Evolutionary conservation across 2,329 filamentous ascomycete genomes (phyloP), one percentile per base, ranked within the genome.

Genomic region (Endoconidiophora laricicola): DNA sequence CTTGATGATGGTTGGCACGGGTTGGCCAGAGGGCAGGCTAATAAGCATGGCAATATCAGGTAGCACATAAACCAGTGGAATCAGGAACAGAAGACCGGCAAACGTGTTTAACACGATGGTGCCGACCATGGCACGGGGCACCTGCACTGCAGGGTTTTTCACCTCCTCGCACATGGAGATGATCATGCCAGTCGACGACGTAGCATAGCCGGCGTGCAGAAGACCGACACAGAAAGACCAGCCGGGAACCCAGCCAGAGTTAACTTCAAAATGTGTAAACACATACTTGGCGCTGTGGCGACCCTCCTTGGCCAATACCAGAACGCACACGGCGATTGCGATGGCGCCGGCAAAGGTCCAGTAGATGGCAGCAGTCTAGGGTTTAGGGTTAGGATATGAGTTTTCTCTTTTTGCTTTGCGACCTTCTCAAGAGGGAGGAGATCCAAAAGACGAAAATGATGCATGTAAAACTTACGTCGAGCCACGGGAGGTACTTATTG

Each of bases 91-190:
- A 23, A 85, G 68, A 39, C 81, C 81, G 54, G 72, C 74, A 55
- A 81, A 59, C 46, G 72, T 76, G 69, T 85, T 84, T 63, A 84
- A 70, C 56, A 78, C 56, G 56, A 84, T 71, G 55, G 80, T 81
- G 48, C 67, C 67, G 43, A 83, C 78, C 76, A 86, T 82, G 57
- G 81, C 81, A 62, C 80, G 81, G 56, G 81, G 80, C 6, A 84
- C 79, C 61, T 84, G 81, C 2, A 70, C 74, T 0, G 77, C 69
- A 4, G 81, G 81, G 44, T 76, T 66, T 59, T 73, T 69, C 10
- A 83, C 79, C 61, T 85, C 81, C 63, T 86, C 81, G 58, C 79
- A 83, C 81, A 84, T 85, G 55, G 78, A 82, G 60, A 86, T 81
- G 53, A 86, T 81, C 82, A 86, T 86, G 64, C 83, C 83, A 0